Evolutionary conservation across 2,329 filamentous ascomycete species (phyloP).

Genomic region (Sporothrix brasiliensis): DNA sequence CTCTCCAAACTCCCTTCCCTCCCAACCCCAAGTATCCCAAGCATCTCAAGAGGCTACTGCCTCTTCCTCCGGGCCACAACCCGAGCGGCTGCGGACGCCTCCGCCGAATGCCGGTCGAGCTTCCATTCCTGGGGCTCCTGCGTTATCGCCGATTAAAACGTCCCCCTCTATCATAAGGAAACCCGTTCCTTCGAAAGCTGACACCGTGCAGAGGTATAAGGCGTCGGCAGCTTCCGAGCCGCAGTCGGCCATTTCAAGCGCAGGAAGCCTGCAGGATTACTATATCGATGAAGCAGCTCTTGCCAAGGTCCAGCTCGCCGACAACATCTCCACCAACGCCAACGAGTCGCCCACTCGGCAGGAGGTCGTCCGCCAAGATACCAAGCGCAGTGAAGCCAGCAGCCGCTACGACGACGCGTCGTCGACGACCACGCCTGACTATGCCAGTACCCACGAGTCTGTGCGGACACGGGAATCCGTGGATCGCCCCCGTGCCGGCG

Average conservation of each 20-base stretch:
- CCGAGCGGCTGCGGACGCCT: slow-evolving; percentile 32
- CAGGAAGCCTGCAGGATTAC: slow-evolving; percentile 34
- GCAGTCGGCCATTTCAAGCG: slow-evolving; percentile 36
- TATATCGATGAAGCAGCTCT: slow-evolving; percentile 36
- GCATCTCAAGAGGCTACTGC: not conserved
- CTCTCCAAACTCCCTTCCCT: slow-evolving; percentile 14
- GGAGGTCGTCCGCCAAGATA: slow-evolving; percentile 44
- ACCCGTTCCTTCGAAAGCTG: slow-evolving; percentile 40
- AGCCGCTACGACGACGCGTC: slow-evolving; percentile 64
- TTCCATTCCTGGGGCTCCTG: slow-evolving; percentile 8
- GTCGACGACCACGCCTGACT: slow-evolving; percentile 71
- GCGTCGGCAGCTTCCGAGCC: slow-evolving; percentile 34
- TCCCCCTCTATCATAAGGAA: slow-evolving; percentile 41
- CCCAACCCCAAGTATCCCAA: slow-evolving; percentile 13
- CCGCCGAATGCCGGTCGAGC: slow-evolving; percentile 24
- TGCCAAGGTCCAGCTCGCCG: slow-evolving; percentile 32
- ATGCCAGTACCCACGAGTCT: slow-evolving; percentile 69
- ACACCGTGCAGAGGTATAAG: slow-evolving; percentile 37
- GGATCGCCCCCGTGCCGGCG: slow-evolving; percentile 74
- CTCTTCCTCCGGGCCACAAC: not conserved
- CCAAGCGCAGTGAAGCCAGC: slow-evolving; percentile 47
- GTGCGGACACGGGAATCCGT: slow-evolving; percentile 55
- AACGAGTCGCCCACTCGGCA: not conserved
- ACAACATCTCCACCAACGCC: not conserved
- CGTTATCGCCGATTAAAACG: slow-evolving; percentile 34